Evolutionary conservation across 495 filamentous ascomycete species (phyloP).

Genomic region (Aspergillus nanangensis): DNA sequence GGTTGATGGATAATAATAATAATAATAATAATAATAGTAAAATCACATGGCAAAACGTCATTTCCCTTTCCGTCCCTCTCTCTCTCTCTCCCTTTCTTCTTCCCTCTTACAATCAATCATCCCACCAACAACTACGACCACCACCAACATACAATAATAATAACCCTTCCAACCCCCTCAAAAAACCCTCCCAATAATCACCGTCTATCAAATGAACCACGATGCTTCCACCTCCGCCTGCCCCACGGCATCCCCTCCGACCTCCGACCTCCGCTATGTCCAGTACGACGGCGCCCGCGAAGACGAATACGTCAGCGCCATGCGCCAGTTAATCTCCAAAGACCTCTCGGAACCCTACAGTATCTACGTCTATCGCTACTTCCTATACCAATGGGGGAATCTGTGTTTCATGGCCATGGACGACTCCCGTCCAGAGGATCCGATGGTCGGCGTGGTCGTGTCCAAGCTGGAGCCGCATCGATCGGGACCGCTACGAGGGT

Average conservation of each 20-base stretch:
- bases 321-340: constrained; percentile 90
- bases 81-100: constrained; percentile 1
- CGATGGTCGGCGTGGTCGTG: constrained; percentile 84
- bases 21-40: neutral
- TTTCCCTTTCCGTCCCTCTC: constrained; percentile 4
- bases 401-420: constrained; percentile 89
- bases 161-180: constrained; percentile 3
- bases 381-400: constrained; percentile 96
- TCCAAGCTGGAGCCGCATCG: constrained; percentile 90
- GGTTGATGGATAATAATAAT: too few species aligned
- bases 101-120: constrained; percentile 11
- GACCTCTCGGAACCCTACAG: constrained; percentile 98
- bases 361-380: constrained; percentile 99
- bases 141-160: neutral
- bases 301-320: constrained; percentile 74
- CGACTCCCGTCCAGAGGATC: constrained; percentile 24
- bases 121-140: constrained; percentile 1
- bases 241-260: constrained; percentile 1
- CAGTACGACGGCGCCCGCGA: constrained; percentile 80
- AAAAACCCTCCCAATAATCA: too few species aligned
- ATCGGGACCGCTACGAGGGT: constrained; percentile 78
- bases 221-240: constrained; percentile 13
- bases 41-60: constrained; percentile 32
- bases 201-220: constrained; percentile 32
- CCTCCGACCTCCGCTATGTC: constrained; percentile 63